Percentiles rank a stretch among this genome's conserved stretches.
These are phyloP conservation scores for Fusarium nanum DNA, from an alignment of 2,329 filamentous ascomycete genomes.

Conservation along the genomic window DNA sequence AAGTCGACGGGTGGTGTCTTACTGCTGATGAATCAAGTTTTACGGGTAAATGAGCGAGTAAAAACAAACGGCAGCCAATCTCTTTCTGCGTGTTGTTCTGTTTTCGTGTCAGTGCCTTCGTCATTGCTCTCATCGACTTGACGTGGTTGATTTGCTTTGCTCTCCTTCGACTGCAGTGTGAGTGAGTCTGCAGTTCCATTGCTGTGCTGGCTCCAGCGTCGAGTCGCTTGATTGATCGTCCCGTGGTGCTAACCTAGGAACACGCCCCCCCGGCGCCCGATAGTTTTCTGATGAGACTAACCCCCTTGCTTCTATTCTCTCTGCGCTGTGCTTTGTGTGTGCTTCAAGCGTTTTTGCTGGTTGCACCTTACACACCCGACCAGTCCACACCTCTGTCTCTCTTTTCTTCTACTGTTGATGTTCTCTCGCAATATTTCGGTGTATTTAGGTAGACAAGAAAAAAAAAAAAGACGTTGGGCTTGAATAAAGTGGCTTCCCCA, in stretches of 20 bases:
- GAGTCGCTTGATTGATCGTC: slow-evolving; percentile 40
- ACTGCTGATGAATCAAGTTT: slow-evolving; percentile 37
- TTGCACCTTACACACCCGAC: slow-evolving; percentile 41
- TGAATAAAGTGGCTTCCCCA: neutral
- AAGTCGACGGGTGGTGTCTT: slow-evolving; percentile 2
- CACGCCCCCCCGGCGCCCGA: slow-evolving; percentile 17
- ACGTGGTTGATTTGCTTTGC: slow-evolving; percentile 37
- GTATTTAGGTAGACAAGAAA: neutral
- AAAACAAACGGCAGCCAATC: slow-evolving; percentile 12
- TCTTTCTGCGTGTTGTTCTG: slow-evolving; percentile 33
- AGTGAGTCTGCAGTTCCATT: slow-evolving; percentile 32
- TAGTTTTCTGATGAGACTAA: neutral
- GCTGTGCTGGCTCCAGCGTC: slow-evolving; percentile 41
- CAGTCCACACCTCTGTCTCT: slow-evolving; percentile 18
- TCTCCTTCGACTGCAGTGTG: slow-evolving; percentile 24
- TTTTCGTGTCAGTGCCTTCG: slow-evolving; percentile 37
- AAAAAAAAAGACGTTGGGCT: neutral
- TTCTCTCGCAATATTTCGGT: neutral
- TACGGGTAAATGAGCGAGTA: slow-evolving; percentile 20
- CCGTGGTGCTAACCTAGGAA: slow-evolving; percentile 15
- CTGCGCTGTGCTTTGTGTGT: slow-evolving; percentile 9
- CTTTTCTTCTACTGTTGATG: neutral
- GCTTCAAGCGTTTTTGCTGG: slow-evolving; percentile 19
- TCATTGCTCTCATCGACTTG: slow-evolving; percentile 37
- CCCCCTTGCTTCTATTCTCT: slow-evolving; percentile 31